Base-by-base conservation (phyloP, 805 yeast species). In the Pichia scutulata region DNA sequence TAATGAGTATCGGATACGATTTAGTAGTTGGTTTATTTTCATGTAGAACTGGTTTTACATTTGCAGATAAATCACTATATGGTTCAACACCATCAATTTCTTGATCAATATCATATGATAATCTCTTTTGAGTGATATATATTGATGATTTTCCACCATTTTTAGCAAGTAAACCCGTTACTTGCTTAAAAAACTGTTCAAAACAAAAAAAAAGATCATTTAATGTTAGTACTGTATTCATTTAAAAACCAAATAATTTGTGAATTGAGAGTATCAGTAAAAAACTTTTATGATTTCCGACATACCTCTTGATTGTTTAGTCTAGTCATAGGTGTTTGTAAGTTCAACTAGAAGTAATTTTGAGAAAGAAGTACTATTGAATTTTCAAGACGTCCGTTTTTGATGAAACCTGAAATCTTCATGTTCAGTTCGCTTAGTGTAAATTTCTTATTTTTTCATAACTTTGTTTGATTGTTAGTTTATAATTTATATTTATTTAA, bases 41-140 rank as follows among this genome's bases (percentile, higher is more conserved):
- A 40, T 48, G 52, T 9, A 55, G 44, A 12, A 56, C 45, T 13
- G 57, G 57, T 21, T 51, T 43, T n/a, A 54, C 30, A 16, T 52
- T 56, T 10, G 42, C 26, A 4, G 57, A 49, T 33, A 58, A 50
- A 48, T 61, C 59, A 14, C 48, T 53, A 1, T 39, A 25, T 12
- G 52, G 39, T 12, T 47, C 52, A 2, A 16, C 22, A 3, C 41
- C 49, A 33, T 51, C 61, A 14, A 57, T 66, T 43, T 57, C 60
- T 16, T 53, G 26, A 12, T 52, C 52, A 24, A 53, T 48, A 28
- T 54, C 51, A 48, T 65, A 64, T 21, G 67, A 58, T 7, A 69
- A 69, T 55, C 87, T 69, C 60, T 82, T 82, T 56, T 82, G 86
- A 3, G 83, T 78, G 46, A 82, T 63, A 58, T 80, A 80, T 10